A percentile compares a stretch with the other conserved stretches of the same genome.
Evolutionary conservation across 805 yeast genomes (phyloP).

Genomic region (Jamesozyma lodderae): DNA sequence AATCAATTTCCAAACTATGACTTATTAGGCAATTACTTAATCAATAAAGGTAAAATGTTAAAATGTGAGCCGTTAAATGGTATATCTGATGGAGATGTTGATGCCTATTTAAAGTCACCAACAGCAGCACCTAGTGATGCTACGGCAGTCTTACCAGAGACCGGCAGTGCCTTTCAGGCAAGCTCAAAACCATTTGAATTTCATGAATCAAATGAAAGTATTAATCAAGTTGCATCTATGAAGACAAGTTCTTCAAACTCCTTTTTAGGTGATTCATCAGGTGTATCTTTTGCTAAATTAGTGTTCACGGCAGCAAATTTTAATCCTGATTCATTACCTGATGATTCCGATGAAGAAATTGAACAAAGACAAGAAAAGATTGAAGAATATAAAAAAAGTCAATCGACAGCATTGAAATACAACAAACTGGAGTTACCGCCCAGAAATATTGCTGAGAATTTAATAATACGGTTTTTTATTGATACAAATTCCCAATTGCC

Average conservation of each 20-base stretch:
- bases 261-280: constrained; percentile 45
- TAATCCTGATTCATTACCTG: constrained; percentile 28
- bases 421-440: constrained; percentile 44
- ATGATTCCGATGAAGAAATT: constrained; percentile 21
- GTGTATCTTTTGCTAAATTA: constrained; percentile 66
- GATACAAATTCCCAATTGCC: constrained; percentile 82
- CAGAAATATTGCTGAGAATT: constrained; percentile 57
- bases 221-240: constrained; percentile 18
- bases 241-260: constrained; percentile 22
- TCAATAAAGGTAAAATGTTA: constrained; percentile 16
- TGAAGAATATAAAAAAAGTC: constrained; percentile 15
- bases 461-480: constrained; percentile 58
- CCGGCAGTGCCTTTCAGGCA: constrained; percentile 1
- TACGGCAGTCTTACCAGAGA: constrained; percentile 4
- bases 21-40: constrained; percentile 21
- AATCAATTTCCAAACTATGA: constrained; percentile 13
- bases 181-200: constrained; percentile 11
- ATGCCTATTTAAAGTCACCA: not conserved
- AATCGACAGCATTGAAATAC: constrained; percentile 10
- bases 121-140: not conserved
- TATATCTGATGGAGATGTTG: not conserved
- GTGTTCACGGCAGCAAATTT: constrained; percentile 71
- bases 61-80: not conserved
- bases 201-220: constrained; percentile 17
- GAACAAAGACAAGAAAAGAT: constrained; percentile 14